A percentile compares a stretch with the other conserved stretches of the same genome.
Conservation (phyloP, 768 basidiomycete species). For the Strobilomyces echinocephalus region DNA sequence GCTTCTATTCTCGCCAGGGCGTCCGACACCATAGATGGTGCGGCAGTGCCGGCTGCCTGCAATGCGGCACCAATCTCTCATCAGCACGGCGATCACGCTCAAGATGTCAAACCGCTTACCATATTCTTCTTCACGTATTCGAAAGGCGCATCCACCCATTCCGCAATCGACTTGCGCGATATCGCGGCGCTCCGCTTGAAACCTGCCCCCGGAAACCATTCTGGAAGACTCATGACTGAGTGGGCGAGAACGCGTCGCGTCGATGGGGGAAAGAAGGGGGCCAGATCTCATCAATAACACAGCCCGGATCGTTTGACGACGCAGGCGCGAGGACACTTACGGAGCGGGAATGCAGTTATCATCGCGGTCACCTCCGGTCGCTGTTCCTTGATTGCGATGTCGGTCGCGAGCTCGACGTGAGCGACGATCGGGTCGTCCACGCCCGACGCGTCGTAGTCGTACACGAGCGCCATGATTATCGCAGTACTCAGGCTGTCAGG, state of each 20-base stretch:
- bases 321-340: constrained; percentile 8
- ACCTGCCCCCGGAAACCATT: constrained; percentile 22
- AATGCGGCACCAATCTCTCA: not conserved
- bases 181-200: constrained; percentile 18
- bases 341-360: constrained; percentile 12
- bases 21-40: constrained; percentile 23
- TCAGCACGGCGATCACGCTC: not conserved
- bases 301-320: not conserved
- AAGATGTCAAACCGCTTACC: constrained; percentile 9
- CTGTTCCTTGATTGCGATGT: constrained; percentile 9
- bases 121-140: constrained; percentile 20
- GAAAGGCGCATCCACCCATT: constrained; percentile 20
- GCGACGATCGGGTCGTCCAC: constrained; percentile 21
- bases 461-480: constrained; percentile 22
- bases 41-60: constrained; percentile 19
- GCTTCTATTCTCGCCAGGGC: constrained; percentile 13
- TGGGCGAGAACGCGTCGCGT: not conserved
- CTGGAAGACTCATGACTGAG: constrained; percentile 19
- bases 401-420: constrained; percentile 11
- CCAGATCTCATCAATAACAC: not conserved
- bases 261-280: not conserved
- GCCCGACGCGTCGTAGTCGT: constrained; percentile 17
- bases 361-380: constrained; percentile 16
- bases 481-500: constrained; percentile 17
- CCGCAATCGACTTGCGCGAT: constrained; percentile 1